A percentile compares a stretch with the other conserved stretches of the same genome.
phyloP scores from a whole-genome alignment of 225 moss, liverwort and hornwort genomes.

The Sphagnum tenellum region DNA sequence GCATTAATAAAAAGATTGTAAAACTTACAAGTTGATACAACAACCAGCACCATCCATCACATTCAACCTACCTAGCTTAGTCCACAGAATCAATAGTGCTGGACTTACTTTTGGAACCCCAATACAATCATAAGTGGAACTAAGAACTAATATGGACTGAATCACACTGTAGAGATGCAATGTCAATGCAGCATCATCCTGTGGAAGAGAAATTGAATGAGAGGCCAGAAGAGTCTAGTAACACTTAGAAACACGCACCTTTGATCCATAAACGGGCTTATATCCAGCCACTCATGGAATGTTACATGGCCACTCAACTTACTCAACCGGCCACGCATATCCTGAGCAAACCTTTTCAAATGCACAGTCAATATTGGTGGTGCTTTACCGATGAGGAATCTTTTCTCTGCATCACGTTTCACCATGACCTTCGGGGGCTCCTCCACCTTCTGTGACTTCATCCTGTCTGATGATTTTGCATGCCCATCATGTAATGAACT shows the following conservation, averaged over 20 bases:
- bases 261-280: constrained; percentile 66
- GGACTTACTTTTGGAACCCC: too few relatives aligned
- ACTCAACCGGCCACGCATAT: constrained; percentile 75
- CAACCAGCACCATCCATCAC: too few relatives aligned
- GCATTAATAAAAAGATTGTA: too few relatives aligned
- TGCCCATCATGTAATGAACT: constrained; percentile 1
- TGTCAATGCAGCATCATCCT: too few relatives aligned
- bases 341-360: constrained; percentile 85
- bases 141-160: too few relatives aligned
- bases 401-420: constrained; percentile 70
- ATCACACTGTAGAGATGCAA: too few relatives aligned
- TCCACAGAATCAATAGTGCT: too few relatives aligned
- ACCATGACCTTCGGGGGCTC: constrained; percentile 35
- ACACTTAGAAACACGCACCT: constrained; percentile 23
- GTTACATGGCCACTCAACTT: constrained; percentile 73
- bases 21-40: too few relatives aligned
- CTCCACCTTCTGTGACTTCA: constrained; percentile 9
- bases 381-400: constrained; percentile 61
- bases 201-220: too few relatives aligned
- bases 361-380: constrained; percentile 80
- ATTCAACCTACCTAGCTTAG: too few relatives aligned
- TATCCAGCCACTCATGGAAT: constrained; percentile 72
- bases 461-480: constrained; percentile 4
- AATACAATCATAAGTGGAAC: too few relatives aligned
- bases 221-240: too few relatives aligned